These are phyloP conservation scores for Aspergillus bridgeri DNA, from an alignment of 495 filamentous ascomycete species.

Conservation along the genomic window DNA sequence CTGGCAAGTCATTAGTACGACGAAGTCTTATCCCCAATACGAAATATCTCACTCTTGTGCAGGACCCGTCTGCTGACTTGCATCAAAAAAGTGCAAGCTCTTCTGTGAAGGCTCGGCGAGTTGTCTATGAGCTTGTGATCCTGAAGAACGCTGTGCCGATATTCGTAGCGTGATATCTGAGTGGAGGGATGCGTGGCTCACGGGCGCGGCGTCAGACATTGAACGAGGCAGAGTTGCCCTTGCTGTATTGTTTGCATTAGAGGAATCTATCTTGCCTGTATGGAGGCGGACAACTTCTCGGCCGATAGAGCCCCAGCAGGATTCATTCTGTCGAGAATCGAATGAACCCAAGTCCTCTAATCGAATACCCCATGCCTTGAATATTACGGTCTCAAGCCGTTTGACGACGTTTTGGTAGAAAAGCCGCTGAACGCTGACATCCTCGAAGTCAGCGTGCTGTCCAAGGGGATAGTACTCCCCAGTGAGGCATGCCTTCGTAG, in stretches of 20 bases:
- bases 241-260: constrained; percentile 11
- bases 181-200: constrained; percentile 6
- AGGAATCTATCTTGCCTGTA: constrained; percentile 16
- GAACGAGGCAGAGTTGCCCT: constrained; percentile 8
- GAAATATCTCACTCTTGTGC: constrained; percentile 26
- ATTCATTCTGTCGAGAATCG: constrained; percentile 26
- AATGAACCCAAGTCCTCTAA: constrained; percentile 28
- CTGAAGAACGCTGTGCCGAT: constrained; percentile 11
- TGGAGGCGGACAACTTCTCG: constrained; percentile 23
- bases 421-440: constrained; percentile 27
- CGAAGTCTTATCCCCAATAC: constrained; percentile 9
- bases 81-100: constrained; percentile 26
- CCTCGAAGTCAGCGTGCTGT: constrained; percentile 25
- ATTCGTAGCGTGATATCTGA: constrained; percentile 9
- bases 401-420: constrained; percentile 36
- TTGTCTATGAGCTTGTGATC: constrained; percentile 9
- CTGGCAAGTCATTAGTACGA: constrained; percentile 17
- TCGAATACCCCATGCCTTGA: constrained; percentile 30
- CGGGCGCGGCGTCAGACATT: constrained; percentile 9
- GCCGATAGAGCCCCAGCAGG: constrained; percentile 26
- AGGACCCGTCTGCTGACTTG: constrained; percentile 22
- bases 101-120: constrained; percentile 14
- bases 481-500: constrained; percentile 30
- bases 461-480: constrained; percentile 28
- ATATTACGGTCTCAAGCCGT: constrained; percentile 32